A percentile compares a stretch with the other conserved stretches of the same genome.
These are phyloP conservation scores for Apiotrichum veenhuisii DNA, from an alignment of 1,284 basidiomycete species.

Conservation along the genomic window DNA sequence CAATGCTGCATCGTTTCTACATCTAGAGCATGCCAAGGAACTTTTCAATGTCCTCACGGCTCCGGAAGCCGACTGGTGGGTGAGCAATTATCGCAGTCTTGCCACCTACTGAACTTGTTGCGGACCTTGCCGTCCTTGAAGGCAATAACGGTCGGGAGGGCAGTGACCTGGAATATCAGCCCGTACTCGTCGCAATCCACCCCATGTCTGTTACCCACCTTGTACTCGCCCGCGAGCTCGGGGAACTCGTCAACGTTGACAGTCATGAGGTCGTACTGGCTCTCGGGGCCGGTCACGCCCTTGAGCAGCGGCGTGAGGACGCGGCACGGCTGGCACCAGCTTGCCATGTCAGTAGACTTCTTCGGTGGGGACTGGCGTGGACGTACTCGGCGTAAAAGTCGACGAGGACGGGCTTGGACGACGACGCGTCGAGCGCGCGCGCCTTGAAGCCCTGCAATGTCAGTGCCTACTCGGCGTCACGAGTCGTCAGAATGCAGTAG, in stretches of 20 bases:
- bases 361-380: too few species aligned
- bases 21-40: conserved; percentile 38
- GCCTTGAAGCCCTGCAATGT: conserved; percentile 29
- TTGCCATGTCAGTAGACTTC: conserved; percentile 6
- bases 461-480: neutral
- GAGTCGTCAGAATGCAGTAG: too few species aligned
- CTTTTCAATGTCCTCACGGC: conserved; percentile 43
- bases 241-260: conserved; percentile 45
- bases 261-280: conserved; percentile 42
- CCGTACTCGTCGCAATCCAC: too few species aligned
- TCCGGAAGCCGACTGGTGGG: conserved; percentile 40
- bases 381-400: conserved; percentile 49
- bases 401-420: conserved; percentile 42
- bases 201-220: too few species aligned
- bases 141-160: conserved; percentile 47
- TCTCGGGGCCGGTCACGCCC: conserved; percentile 36
- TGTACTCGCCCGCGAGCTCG: conserved; percentile 45
- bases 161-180: conserved; percentile 41
- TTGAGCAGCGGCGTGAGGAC: conserved; percentile 47
- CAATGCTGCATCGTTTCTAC: neutral
- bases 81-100: neutral
- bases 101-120: conserved; percentile 46
- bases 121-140: conserved; percentile 48
- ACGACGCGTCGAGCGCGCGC: conserved; percentile 22
- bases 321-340: conserved; percentile 50